Conservation (phyloP, 345 rosid species). For the Populus tremula region DNA sequence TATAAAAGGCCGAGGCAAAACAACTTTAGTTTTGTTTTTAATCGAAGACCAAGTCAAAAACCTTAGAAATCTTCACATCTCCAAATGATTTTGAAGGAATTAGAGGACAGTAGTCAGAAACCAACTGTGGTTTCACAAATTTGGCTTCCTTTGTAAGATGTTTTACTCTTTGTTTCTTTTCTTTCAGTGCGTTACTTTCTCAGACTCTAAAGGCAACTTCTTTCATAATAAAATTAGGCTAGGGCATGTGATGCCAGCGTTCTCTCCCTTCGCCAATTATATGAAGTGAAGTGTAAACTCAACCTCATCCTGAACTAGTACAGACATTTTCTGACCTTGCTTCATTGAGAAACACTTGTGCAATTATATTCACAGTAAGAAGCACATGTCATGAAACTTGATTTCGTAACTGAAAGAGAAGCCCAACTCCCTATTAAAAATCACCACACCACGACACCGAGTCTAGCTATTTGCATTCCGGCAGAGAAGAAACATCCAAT, state of each 20-base stretch:
- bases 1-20: no score
- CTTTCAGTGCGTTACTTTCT: not conserved
- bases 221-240: not conserved
- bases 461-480: not conserved
- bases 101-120: not conserved
- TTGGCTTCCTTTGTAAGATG: not conserved
- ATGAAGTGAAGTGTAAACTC: no score
- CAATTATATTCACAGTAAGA: not conserved
- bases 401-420: not conserved
- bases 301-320: no score
- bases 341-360: not conserved
- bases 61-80: no score
- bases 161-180: not conserved
- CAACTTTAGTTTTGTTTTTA: no score
- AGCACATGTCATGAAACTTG: not conserved
- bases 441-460: no score
- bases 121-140: not conserved
- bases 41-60: no score
- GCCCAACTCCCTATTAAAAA: not conserved
- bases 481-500: slow-evolving; percentile 20
- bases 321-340: not conserved
- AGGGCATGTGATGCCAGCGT: not conserved
- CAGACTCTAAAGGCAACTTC: not conserved
- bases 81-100: no score
- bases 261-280: no score